Evolutionary conservation across 1,139 yeast genomes (phyloP).

Genomic region (Pneumocystis canis): DNA sequence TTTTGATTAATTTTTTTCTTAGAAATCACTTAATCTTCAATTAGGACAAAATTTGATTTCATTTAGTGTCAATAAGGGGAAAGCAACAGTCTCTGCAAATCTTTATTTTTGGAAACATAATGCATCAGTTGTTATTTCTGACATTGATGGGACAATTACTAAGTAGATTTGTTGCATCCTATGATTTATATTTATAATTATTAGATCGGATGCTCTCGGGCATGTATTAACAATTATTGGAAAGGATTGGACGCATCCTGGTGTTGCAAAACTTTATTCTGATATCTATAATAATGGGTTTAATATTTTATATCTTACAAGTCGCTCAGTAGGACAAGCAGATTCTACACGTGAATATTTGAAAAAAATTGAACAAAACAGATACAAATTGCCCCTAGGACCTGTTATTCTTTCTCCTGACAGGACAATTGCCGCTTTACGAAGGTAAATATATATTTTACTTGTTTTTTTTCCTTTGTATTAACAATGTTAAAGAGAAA

Average conservation of each 20-base stretch:
- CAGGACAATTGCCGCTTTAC: conserved; percentile 84
- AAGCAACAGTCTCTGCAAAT: conserved; percentile 58
- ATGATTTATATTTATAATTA: not conserved
- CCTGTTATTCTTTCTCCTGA: conserved; percentile 96
- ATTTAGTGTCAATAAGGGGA: conserved; percentile 71
- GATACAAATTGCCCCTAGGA: conserved; percentile 57
- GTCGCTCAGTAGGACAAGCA: conserved; percentile 91
- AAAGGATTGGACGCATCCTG: conserved; percentile 95
- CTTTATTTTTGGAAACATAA: conserved; percentile 72
- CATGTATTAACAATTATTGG: conserved; percentile 91
- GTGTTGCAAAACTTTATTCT: conserved; percentile 79
- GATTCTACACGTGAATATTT: conserved; percentile 82
- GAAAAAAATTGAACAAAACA: conserved; percentile 51
- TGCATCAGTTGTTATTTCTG: conserved; percentile 87
- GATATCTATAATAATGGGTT: conserved; percentile 82
- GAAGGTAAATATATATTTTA: conserved; percentile 1
- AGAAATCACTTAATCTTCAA: conserved; percentile 49
- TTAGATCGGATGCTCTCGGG: conserved; percentile 77
- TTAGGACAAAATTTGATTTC: conserved; percentile 66
- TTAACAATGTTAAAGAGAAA: conserved; percentile 45
- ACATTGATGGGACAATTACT: conserved; percentile 96
- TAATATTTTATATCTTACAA: conserved; percentile 83
- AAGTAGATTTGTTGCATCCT: conserved; percentile 25
- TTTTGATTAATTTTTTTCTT: not conserved
- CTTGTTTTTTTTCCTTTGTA: not conserved